Conservation (phyloP, 176 grass and related monocot species). For the Miscanthus lutarioriparius region DNA sequence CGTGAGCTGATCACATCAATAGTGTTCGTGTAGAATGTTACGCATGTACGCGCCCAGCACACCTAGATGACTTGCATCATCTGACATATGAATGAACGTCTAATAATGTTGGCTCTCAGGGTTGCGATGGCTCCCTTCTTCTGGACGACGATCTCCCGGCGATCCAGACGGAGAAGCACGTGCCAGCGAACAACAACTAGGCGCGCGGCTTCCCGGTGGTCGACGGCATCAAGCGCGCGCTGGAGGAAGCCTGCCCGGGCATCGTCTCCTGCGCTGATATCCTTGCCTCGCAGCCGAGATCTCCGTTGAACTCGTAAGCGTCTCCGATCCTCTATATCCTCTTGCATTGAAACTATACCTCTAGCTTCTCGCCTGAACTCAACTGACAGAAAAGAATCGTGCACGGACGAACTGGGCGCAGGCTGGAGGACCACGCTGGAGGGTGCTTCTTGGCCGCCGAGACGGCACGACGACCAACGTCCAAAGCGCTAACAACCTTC, state of each 20-base stretch:
- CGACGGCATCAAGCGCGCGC: constrained; percentile 36
- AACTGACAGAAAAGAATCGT: not conserved
- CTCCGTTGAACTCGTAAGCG: constrained; percentile 17
- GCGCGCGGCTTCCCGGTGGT: constrained; percentile 31
- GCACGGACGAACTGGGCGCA: not conserved
- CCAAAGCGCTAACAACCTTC: constrained; percentile 40
- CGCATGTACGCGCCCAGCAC: too few relatives aligned
- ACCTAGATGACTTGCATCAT: too few relatives aligned
- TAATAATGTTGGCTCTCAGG: not conserved
- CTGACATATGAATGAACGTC: not conserved
- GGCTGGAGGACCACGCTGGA: not conserved
- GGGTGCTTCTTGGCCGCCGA: not conserved
- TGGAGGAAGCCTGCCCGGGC: constrained; percentile 12
- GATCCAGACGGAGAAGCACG: constrained; percentile 30
- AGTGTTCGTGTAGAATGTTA: not conserved
- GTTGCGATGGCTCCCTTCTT: constrained; percentile 25
- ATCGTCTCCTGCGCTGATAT: constrained; percentile 44
- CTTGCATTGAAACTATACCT: not conserved
- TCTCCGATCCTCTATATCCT: not conserved
- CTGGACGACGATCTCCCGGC: constrained; percentile 19
- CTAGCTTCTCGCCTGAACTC: not conserved
- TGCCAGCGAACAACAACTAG: constrained; percentile 19
- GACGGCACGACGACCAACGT: not conserved
- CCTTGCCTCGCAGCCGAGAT: constrained; percentile 29
- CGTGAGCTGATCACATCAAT: not conserved